Base-by-base conservation (phyloP, 179 eudicot species). In the Corrigiola litoralis region DNA sequence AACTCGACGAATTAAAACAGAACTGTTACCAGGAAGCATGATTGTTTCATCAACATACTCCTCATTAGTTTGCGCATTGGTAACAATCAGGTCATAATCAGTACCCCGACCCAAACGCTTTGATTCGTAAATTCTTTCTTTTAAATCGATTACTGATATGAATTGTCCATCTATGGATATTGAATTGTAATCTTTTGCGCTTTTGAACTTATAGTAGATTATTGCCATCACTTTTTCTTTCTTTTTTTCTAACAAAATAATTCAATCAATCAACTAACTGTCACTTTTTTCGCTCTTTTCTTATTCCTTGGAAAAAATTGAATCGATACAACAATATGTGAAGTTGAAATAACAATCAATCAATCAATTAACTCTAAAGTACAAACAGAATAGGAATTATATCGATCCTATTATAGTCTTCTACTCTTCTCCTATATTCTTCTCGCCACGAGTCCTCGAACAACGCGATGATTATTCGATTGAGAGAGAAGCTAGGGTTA, bases 41-140 rank as follows among this genome's bases (percentile, higher is more conserved):
- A 71, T 81, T 44, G 74, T 90, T 70, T 90, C 99, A 71, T 94
- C 94, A 66, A 67, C 84, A 65, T 94, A 94, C 77, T 94, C 99
- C 90, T 94, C 97, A 65, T 86, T 79, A 76, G 97, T 90, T 83
- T 94, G 99, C 62, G 97, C 94, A 72, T 94, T 90, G 81, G 99
- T 81, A 78, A 94, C 85, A 74, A 90, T 81, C 59, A 94, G 94
- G 76, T 90, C 99, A 77, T 75, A 94, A 81, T 86, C 95, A 14
- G 90, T 90, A 69, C 99, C 99, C 79, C 76, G 85, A 57, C 91
- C 91, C 89, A 94, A 72, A 79, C 78, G 95, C 96, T 94, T 94
- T 65, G 83, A 75, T 80, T 90, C 87, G 67, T 81, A 80, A 64
- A 94, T 86, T 80, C 82, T 79, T 80, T 85, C 88, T 81, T 94